Percentiles rank a stretch among this genome's conserved stretches.
phyloP scores from a whole-genome alignment of 495 filamentous ascomycete genomes.

The Hyaloscypha variabilis region DNA sequence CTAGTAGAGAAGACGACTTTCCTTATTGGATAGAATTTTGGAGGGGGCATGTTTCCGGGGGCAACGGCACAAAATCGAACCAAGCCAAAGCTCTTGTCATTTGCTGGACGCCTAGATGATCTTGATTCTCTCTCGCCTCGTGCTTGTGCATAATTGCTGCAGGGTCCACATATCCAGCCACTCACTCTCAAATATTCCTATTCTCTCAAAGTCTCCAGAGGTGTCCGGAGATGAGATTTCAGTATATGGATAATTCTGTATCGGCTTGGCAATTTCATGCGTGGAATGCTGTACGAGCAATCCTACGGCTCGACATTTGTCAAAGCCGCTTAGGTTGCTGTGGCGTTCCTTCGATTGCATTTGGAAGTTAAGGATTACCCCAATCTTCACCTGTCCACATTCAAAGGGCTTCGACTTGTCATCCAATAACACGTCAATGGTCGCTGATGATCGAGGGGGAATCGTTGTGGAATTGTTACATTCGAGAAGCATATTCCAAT shows the following conservation, averaged over 20 bases:
- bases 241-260: not conserved
- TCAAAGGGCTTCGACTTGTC: not conserved
- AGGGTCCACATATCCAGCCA: slow-evolving; percentile 3
- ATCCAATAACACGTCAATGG: slow-evolving; percentile 6
- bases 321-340: not conserved
- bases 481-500: not conserved
- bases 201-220: not conserved
- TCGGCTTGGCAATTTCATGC: not conserved
- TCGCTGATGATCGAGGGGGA: not conserved
- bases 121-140: not conserved
- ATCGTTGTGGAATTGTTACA: not conserved
- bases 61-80: no score
- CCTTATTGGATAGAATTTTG: no score
- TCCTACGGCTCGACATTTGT: slow-evolving; percentile 10
- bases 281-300: not conserved
- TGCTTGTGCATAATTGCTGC: not conserved
- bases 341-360: slow-evolving; percentile 3
- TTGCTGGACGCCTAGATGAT: no score
- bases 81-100: no score
- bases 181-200: not conserved
- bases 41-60: no score
- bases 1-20: no score
- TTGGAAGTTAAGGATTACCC: slow-evolving; percentile 3
- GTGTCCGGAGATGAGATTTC: not conserved
- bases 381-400: not conserved